These are phyloP conservation scores for Persicaria maculosa DNA, from an alignment of 148 eudicot species.

Conservation along the genomic window DNA sequence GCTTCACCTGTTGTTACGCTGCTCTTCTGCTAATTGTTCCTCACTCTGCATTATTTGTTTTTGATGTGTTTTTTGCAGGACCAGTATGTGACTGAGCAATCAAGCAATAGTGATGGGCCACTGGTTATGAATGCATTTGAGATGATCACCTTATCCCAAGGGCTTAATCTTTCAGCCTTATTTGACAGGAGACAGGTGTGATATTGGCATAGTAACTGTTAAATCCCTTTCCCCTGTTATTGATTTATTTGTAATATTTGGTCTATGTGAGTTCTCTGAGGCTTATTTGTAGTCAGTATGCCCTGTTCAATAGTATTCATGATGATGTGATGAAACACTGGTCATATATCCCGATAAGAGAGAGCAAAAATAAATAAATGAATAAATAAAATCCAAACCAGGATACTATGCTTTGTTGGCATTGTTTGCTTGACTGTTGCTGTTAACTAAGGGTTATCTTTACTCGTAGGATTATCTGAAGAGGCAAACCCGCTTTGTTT, in stretches of 20 bases:
- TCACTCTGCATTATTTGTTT: neutral
- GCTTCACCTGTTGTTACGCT: neutral
- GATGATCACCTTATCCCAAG: conserved; percentile 97
- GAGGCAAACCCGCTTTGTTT: conserved; percentile 97
- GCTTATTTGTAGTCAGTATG: neutral
- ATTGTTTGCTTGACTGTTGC: neutral
- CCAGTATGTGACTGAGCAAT: conserved; percentile 66
- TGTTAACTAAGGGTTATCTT: neutral
- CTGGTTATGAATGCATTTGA: conserved; percentile 96
- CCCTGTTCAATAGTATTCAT: neutral
- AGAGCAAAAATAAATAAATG: no score
- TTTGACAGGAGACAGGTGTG: conserved; percentile 94
- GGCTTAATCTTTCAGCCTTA: conserved; percentile 86
- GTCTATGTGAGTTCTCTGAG: neutral
- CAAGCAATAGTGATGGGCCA: conserved; percentile 50
- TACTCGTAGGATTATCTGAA: conserved; percentile 62
- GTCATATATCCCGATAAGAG: no score
- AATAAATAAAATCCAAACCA: neutral
- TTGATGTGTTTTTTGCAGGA: conserved; percentile 42
- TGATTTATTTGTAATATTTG: neutral
- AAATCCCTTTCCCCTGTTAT: neutral
- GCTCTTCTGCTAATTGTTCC: neutral
- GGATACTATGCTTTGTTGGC: neutral
- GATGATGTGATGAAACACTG: neutral
- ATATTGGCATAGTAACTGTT: no score